phyloP scores from a whole-genome alignment of 2,329 filamentous ascomycete genomes.

The Amesomyces nigricolor region DNA sequence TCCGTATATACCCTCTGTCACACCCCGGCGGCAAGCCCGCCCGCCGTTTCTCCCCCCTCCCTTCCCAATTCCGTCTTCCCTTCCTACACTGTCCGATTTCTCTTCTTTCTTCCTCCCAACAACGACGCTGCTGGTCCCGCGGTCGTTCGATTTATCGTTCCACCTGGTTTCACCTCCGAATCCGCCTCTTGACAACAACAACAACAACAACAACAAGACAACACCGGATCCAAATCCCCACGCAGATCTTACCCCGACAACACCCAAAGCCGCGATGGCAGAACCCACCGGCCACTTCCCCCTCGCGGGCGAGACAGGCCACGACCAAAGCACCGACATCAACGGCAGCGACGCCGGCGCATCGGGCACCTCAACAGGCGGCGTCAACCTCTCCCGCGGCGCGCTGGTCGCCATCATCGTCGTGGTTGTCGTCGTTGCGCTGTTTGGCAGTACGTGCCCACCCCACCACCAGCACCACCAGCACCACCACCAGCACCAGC shows the following conservation, averaged over 20 bases:
- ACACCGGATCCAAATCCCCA: not conserved
- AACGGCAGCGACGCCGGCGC: constrained; percentile 57
- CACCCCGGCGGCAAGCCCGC: not conserved
- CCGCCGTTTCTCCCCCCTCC: not conserved
- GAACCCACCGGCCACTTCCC: constrained; percentile 37
- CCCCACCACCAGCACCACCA: constrained; percentile 32
- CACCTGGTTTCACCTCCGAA: not conserved
- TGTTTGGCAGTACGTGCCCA: constrained; percentile 58
- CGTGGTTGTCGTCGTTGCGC: constrained; percentile 59
- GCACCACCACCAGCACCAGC: constrained; percentile 33
- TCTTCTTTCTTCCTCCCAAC: not conserved
- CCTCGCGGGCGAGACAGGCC: constrained; percentile 37
- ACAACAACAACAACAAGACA: not conserved
- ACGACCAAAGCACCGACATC: constrained; percentile 33
- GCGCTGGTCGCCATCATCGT: constrained; percentile 70
- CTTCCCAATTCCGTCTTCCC: not conserved
- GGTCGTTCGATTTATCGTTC: constrained; percentile 5
- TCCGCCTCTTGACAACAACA: not conserved
- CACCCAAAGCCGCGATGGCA: constrained; percentile 33
- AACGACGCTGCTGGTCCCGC: constrained; percentile 16
- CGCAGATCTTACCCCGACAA: not conserved
- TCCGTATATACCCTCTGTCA: constrained; percentile 9
- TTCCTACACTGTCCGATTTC: not conserved
- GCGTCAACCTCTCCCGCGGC: constrained; percentile 59
- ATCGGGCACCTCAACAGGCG: constrained; percentile 54